Percentiles rank a stretch among this genome's conserved stretches.
phyloP scores from a whole-genome alignment of 2,329 filamentous ascomycete species.

The Xylaria sp. region DNA sequence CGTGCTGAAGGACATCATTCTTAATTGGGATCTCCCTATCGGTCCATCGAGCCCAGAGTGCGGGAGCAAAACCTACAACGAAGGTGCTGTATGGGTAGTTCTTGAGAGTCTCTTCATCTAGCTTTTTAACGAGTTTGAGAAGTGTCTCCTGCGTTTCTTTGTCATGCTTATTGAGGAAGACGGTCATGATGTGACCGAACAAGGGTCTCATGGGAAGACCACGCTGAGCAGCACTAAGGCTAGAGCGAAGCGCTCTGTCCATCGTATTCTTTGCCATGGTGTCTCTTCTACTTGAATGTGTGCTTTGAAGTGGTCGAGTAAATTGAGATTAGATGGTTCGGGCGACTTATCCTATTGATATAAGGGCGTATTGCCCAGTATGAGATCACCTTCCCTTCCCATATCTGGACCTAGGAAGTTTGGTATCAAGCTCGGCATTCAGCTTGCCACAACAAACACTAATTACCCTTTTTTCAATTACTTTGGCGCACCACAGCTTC shows the following conservation, averaged over 20 bases:
- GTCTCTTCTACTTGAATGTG: not conserved
- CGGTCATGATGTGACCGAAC: slow-evolving; percentile 32
- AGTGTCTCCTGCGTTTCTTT: slow-evolving; percentile 12
- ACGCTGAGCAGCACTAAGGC: slow-evolving; percentile 29
- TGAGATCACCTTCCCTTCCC: not conserved
- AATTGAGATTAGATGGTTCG: not conserved
- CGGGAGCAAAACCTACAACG: slow-evolving; percentile 32
- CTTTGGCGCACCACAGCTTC: slow-evolving; percentile 3
- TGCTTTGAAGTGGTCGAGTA: not conserved
- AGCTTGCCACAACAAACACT: slow-evolving; percentile 19
- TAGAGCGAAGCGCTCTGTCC: slow-evolving; percentile 21
- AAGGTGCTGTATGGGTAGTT: slow-evolving; percentile 25
- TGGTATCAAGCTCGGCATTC: not conserved
- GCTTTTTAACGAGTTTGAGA: slow-evolving; percentile 23
- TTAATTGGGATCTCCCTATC: slow-evolving; percentile 26
- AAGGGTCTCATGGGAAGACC: slow-evolving; percentile 33
- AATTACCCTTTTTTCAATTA: not conserved
- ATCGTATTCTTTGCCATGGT: slow-evolving; percentile 25
- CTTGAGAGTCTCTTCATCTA: slow-evolving; percentile 28
- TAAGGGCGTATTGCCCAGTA: not conserved
- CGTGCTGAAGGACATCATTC: slow-evolving; percentile 26
- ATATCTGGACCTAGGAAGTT: not conserved
- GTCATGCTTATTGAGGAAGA: slow-evolving; percentile 29
- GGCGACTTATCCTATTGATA: not conserved
- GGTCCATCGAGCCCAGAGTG: slow-evolving; percentile 29